These are phyloP conservation scores for Leccinum sublutescens DNA, from an alignment of 768 basidiomycete species.

Conservation along the genomic window DNA sequence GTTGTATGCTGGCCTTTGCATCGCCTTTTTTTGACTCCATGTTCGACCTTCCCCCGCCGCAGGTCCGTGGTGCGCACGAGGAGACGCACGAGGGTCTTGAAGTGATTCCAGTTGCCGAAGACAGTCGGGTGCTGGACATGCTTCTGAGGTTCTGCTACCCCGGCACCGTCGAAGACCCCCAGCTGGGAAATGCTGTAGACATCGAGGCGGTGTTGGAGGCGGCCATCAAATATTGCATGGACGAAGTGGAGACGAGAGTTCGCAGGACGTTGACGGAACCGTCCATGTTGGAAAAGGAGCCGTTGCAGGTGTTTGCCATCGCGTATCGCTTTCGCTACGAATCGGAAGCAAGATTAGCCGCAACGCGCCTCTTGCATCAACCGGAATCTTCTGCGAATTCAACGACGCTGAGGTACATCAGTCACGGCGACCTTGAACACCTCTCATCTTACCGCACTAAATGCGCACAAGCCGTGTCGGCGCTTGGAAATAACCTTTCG, in stretches of 20 bases:
- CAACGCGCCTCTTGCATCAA: constrained; percentile 25
- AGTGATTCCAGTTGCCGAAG: constrained; percentile 32
- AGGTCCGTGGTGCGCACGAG: constrained; percentile 3
- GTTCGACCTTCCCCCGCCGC: constrained; percentile 32
- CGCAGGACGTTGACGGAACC: constrained; percentile 27
- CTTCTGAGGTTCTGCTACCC: constrained; percentile 40
- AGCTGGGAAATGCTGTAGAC: constrained; percentile 13
- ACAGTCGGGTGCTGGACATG: constrained; percentile 25
- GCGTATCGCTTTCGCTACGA: constrained; percentile 33
- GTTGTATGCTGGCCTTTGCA: constrained; percentile 27
- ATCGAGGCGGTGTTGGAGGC: constrained; percentile 28
- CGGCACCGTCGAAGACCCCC: constrained; percentile 23
- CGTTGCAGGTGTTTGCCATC: constrained; percentile 34
- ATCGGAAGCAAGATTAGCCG: constrained; percentile 32
- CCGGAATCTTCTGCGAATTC: constrained; percentile 5
- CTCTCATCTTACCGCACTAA: constrained; percentile 21
- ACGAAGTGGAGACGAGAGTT: constrained; percentile 24
- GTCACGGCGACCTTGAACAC: constrained; percentile 8
- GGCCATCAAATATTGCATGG: constrained; percentile 33
- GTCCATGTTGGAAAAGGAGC: constrained; percentile 25
- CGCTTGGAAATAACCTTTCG: constrained; percentile 18
- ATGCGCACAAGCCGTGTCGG: constrained; percentile 19
- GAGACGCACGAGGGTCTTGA: constrained; percentile 19
- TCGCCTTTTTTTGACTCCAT: constrained; percentile 33
- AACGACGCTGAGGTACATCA: constrained; percentile 5